Base-by-base conservation (phyloP, 805 yeast species). In the Hanseniaspora valbyensis region DNA sequence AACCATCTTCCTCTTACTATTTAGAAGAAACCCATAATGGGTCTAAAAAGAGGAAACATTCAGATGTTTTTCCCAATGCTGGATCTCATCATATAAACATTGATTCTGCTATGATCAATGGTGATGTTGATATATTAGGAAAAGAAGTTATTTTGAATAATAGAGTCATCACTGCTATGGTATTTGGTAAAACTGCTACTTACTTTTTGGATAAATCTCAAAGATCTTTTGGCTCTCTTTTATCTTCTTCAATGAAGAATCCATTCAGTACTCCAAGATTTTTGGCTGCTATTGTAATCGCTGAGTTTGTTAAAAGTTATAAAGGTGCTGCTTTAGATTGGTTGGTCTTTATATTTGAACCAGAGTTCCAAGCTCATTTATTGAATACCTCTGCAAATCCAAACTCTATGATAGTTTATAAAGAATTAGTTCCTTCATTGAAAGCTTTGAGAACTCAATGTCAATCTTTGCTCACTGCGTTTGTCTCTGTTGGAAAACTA, bases 61-160 rank as follows among this genome's bases (percentile, higher is more conserved):
- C 63, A 10, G 63, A 60, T 37, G 48, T 49, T 6, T 83, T 82
- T 2, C 59, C 67, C 2, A 69, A 75, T 3, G 82, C 59, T 43
- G 52, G 74, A 33, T 81, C 74, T 18, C 34, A 18, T 22, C 28
- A 36, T 24, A 81, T 87, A 46, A 88, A 90, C 61, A 89, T 92
- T 53, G 99, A 92, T 66, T 83, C 95, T 2, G 96, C 97, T 4
- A 81, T 92, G 64, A 77, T 83, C 53, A 76, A 79, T 41, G 98
- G 98, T 59, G 99, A 92, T 66, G 83, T 92, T 16, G 79, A 88
- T 50, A 69, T 92, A 25, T 78, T 92, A 30, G 95, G 95, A 0
- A 66, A 73, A 42, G 89, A 85, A 26, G 77, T 77, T 1, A 76
- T 92, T 52, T 69, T 87, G 30, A 73, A 82, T 43, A 83, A 94